Evolutionary conservation across 1,139 yeast genomes (phyloP).

Genomic region (Diutina mesorugosa): DNA sequence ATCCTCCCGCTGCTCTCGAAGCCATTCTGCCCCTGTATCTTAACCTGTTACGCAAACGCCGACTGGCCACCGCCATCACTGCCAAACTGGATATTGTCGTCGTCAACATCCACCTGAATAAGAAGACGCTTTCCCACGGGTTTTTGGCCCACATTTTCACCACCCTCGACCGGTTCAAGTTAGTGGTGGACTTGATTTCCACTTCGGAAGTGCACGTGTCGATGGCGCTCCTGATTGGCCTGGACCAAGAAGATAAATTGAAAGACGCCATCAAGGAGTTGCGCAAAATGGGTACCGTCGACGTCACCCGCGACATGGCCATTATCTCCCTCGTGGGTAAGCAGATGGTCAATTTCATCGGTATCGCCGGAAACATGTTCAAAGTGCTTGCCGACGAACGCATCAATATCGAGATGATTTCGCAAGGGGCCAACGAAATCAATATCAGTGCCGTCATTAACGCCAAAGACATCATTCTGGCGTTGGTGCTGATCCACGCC

Average conservation of each 20-base stretch:
- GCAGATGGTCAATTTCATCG: slow-evolving; percentile 92
- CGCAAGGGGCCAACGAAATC: slow-evolving; percentile 96
- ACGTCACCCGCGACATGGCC: slow-evolving; percentile 76
- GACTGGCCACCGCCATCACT: slow-evolving; percentile 95
- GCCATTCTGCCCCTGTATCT: slow-evolving; percentile 33
- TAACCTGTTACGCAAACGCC: slow-evolving; percentile 33
- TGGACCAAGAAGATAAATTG: slow-evolving; percentile 45
- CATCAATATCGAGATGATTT: slow-evolving; percentile 93
- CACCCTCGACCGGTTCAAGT: slow-evolving; percentile 67
- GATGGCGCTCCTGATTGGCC: slow-evolving; percentile 80
- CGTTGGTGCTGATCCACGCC: slow-evolving; percentile 76
- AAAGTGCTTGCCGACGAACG: slow-evolving; percentile 85
- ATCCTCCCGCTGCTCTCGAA: slow-evolving; percentile 74
- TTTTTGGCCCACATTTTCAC: slow-evolving; percentile 85
- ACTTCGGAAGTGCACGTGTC: slow-evolving; percentile 97
- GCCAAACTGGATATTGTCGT: slow-evolving; percentile 90
- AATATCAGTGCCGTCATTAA: slow-evolving; percentile 92
- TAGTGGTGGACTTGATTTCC: slow-evolving; percentile 90
- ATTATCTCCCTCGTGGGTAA: slow-evolving; percentile 91
- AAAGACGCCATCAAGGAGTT: slow-evolving; percentile 67
- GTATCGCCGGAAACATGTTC: slow-evolving; percentile 97
- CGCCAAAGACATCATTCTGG: slow-evolving; percentile 71
- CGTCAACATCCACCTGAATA: slow-evolving; percentile 84
- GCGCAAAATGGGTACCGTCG: slow-evolving; percentile 74
- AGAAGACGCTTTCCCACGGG: slow-evolving; percentile 87